Evolutionary conservation across 176 grass and related monocot species (phyloP).

Genomic region (Chloris gayana): DNA sequence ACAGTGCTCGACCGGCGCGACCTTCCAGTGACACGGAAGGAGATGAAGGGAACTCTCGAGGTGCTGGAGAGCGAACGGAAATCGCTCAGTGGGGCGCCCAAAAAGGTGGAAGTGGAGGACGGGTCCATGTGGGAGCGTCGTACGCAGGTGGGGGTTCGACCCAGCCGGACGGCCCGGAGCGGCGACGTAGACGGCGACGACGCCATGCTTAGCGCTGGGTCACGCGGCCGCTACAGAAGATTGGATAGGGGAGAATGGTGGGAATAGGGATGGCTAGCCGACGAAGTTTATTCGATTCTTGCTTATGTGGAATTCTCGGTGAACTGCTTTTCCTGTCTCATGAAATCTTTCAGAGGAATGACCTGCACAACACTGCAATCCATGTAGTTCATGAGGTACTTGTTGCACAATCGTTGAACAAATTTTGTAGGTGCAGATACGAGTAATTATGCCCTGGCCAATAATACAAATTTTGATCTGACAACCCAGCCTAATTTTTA

Average conservation of each 20-base stretch:
- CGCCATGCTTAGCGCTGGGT: slow-evolving; percentile 22
- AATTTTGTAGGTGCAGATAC: not conserved
- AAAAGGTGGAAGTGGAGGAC: not conserved
- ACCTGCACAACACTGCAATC: no score
- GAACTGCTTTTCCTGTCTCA: no score
- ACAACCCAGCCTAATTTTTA: not conserved
- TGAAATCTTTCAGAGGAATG: no score
- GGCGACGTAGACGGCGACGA: not conserved
- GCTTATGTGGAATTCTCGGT: no score
- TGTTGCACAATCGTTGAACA: no score
- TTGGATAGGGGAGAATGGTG: not conserved
- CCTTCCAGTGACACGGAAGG: slow-evolving; percentile 16
- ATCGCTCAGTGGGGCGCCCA: not conserved
- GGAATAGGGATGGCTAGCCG: not conserved
- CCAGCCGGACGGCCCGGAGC: not conserved
- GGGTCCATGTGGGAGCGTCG: not conserved
- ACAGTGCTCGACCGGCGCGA: not conserved
- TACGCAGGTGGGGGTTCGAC: not conserved
- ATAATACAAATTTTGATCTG: not conserved
- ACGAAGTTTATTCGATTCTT: no score
- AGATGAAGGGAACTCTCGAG: slow-evolving; percentile 35
- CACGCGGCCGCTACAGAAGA: not conserved
- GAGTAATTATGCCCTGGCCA: not conserved
- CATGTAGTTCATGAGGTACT: no score
- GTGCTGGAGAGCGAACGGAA: not conserved